Conservation (phyloP, 208 protist genomes). For the Crithidia thermophila region DNA sequence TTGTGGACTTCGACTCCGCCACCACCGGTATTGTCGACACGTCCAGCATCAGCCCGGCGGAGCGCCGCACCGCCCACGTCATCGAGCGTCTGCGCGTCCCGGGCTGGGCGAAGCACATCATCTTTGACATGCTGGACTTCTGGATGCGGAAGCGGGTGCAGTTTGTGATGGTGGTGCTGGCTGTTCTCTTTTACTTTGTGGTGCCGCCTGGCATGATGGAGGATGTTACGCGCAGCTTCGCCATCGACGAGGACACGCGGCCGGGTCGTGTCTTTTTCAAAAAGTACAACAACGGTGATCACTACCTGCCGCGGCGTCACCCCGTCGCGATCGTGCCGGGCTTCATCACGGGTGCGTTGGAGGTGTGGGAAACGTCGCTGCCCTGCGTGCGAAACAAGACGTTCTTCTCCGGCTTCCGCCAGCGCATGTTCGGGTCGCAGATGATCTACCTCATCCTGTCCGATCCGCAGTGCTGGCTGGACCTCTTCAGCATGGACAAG, state of each 20-base stretch:
- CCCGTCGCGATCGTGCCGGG: constrained; percentile 86
- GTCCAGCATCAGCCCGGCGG: constrained; percentile 19
- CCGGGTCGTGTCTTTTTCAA: constrained; percentile 69
- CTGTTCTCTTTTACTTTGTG: constrained; percentile 26
- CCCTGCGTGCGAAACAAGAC: constrained; percentile 53
- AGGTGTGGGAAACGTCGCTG: constrained; percentile 77
- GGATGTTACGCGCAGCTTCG: constrained; percentile 58
- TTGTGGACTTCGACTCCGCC: constrained; percentile 28
- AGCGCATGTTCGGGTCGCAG: constrained; percentile 83
- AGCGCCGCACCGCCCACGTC: constrained; percentile 20
- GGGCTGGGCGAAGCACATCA: constrained; percentile 29
- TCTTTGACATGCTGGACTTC: constrained; percentile 62
- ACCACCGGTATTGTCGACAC: not conserved
- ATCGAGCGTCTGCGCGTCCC: constrained; percentile 40
- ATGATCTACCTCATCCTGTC: constrained; percentile 77
- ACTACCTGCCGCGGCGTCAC: constrained; percentile 56
- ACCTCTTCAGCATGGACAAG: constrained; percentile 73
- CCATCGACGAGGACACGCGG: constrained; percentile 66
- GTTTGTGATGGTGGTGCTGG: constrained; percentile 36
- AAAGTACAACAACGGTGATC: constrained; percentile 41
- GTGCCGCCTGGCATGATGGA: constrained; percentile 26
- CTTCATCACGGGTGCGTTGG: constrained; percentile 88
- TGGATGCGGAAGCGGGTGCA: constrained; percentile 55
- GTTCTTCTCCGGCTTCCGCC: constrained; percentile 61
- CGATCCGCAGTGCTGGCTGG: constrained; percentile 79